Base-by-base conservation (phyloP, 768 basidiomycete species). In the Russula emetica region DNA sequence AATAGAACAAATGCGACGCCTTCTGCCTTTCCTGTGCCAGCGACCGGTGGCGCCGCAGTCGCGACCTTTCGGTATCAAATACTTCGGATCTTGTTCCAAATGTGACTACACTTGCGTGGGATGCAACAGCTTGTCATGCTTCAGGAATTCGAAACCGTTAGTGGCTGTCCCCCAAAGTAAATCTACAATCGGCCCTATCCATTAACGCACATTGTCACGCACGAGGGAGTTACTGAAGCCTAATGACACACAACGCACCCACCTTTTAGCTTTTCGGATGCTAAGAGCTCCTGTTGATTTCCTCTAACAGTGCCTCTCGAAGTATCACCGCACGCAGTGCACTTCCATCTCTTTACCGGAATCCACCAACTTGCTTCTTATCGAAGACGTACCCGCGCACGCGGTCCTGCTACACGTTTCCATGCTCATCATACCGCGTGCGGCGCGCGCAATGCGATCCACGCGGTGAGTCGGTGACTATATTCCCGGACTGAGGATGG, bases 261-360 rank as follows among this genome's bases (percentile, higher is more conserved):
- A 94, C 95, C 32, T 84, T 98, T 98, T 53, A 98, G 83, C 76
- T 95, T 98, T 70, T 96, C 94, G 49, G 92, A 95, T 73, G 96
- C 95, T 68, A 99, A 74, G 42, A 98, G 87, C 75, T 98, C 97
- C 34, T 86, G 77, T 96, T 94, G 69, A 98, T 76, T 74, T 98
- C 96, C 74, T 95, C 96, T 52, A 97, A 80, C 69, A 94, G 79
- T 44, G 97, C 97, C 74, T 99, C 96, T 67, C 87, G 83, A 64
- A 98, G 82, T 60, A 97, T 98, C 11, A 97, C 94, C 52, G 87
- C 83, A 67, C 92, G n/a, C n/a, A n/a, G n/a, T n/a, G n/a, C n/a
- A n/a, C 97, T 72, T 96, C 92, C 95, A 98, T 98, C 53, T n/a
- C n/a, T n/a, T 96, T 98, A 99, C 71, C 95, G 79, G 77, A 99